These are phyloP conservation scores for Kodamaea arcana DNA, from an alignment of 1,139 yeast genomes.

Conservation along the genomic window DNA sequence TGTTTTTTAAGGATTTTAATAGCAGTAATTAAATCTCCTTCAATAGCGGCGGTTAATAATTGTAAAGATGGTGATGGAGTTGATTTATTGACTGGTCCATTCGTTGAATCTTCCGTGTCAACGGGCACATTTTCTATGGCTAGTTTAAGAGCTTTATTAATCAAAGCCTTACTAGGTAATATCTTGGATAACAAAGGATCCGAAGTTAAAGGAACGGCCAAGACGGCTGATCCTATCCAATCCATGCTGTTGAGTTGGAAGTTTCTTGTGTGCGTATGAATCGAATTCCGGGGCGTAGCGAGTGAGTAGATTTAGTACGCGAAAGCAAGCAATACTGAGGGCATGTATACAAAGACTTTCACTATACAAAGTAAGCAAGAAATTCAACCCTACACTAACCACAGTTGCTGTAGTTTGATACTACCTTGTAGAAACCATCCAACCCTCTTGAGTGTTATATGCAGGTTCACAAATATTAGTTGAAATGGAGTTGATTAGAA, in stretches of 20 bases:
- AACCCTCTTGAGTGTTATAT: too few relatives aligned
- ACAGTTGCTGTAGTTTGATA: too few relatives aligned
- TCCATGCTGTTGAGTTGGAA: conserved; percentile 1
- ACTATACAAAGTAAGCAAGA: too few relatives aligned
- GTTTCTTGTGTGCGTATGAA: too few relatives aligned
- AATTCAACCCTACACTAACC: too few relatives aligned
- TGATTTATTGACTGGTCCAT: conserved; percentile 8
- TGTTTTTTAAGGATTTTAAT: conserved; percentile 32
- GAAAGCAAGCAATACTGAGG: too few relatives aligned
- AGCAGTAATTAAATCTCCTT: conserved; percentile 46
- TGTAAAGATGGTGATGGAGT: conserved; percentile 14
- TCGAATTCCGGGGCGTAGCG: too few relatives aligned
- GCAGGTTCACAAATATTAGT: too few relatives aligned
- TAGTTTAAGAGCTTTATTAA: conserved; percentile 1
- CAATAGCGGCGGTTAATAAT: conserved; percentile 36
- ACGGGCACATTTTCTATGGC: not conserved
- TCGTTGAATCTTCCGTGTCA: not conserved
- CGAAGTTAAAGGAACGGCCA: conserved; percentile 16
- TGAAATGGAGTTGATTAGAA: too few relatives aligned
- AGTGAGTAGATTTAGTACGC: too few relatives aligned
- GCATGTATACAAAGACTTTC: too few relatives aligned
- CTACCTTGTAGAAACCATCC: too few relatives aligned
- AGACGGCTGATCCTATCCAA: conserved; percentile 6
- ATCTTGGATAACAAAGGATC: conserved; percentile 43
- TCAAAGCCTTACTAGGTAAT: conserved; percentile 37